Percentiles rank a stretch among this genome's conserved stretches.
phyloP scores from a whole-genome alignment of 805 yeast genomes.

The Saturnispora sanitii region DNA sequence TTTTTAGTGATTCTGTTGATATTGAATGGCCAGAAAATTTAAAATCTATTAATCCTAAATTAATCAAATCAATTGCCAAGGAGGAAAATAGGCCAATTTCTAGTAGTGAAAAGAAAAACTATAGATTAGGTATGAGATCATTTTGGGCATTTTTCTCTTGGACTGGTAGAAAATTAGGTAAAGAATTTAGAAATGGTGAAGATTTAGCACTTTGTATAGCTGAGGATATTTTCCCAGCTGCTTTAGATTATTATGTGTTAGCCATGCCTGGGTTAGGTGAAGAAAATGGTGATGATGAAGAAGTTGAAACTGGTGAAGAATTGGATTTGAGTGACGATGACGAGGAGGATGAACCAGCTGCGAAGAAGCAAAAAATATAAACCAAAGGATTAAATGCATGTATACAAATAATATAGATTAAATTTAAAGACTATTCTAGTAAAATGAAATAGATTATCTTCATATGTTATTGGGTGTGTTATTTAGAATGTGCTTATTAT shows the following conservation, averaged over 20 bases:
- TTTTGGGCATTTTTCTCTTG: slow-evolving; percentile 83
- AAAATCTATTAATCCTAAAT: slow-evolving; percentile 43
- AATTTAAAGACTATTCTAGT: background rate
- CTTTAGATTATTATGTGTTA: slow-evolving; percentile 71
- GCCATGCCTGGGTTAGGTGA: slow-evolving; percentile 55
- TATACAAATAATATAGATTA: background rate
- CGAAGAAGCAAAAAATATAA: slow-evolving; percentile 11
- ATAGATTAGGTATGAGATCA: slow-evolving; percentile 66
- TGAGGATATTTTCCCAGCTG: slow-evolving; percentile 79
- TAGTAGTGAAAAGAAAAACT: slow-evolving; percentile 47
- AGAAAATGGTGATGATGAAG: slow-evolving; percentile 44
- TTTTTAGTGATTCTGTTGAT: slow-evolving; percentile 44
- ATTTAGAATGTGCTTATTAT: too few species aligned
- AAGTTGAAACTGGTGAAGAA: slow-evolving; percentile 42
- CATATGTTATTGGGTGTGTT: too few species aligned
- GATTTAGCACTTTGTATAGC: slow-evolving; percentile 61
- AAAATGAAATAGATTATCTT: too few species aligned
- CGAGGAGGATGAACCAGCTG: slow-evolving; percentile 8
- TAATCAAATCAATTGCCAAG: slow-evolving; percentile 31
- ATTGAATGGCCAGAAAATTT: slow-evolving; percentile 65
- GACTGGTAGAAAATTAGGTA: slow-evolving; percentile 72
- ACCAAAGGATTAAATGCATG: background rate
- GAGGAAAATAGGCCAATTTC: slow-evolving; percentile 27
- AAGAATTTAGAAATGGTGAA: slow-evolving; percentile 70
- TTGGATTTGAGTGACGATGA: slow-evolving; percentile 12